These are phyloP conservation scores for Mycena epipterygia DNA, from an alignment of 768 basidiomycete species.

Conservation along the genomic window DNA sequence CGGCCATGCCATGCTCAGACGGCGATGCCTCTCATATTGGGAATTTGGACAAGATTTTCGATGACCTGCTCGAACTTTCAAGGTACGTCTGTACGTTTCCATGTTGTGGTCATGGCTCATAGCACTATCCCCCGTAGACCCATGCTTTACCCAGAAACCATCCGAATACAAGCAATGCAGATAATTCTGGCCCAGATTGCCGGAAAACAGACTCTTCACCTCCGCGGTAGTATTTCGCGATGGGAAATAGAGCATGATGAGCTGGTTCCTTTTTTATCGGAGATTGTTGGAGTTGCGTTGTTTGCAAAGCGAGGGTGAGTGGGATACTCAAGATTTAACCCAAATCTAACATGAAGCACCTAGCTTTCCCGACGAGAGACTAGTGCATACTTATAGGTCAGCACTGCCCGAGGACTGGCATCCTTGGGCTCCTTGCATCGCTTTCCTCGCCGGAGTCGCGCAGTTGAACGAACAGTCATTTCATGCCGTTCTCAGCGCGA, in stretches of 20 bases:
- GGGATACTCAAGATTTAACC: not conserved
- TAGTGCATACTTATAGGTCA: not conserved
- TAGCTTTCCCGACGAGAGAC: not conserved
- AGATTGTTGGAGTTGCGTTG: not conserved
- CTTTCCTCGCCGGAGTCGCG: not conserved
- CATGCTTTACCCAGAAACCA: not conserved
- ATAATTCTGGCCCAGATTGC: not conserved
- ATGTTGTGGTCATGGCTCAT: not conserved
- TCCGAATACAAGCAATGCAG: not conserved
- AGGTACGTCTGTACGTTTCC: not conserved
- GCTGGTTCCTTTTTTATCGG: not conserved
- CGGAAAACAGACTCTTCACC: not conserved
- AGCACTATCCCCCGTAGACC: not conserved
- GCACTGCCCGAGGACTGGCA: not conserved
- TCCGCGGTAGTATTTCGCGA: not conserved
- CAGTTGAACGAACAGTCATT: not conserved
- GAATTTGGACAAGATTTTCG: not conserved
- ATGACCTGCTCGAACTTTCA: not conserved
- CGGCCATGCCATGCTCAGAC: not conserved
- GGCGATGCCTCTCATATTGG: not conserved
- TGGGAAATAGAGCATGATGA: not conserved
- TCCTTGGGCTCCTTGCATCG: not conserved
- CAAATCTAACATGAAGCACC: not conserved
- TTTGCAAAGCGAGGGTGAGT: not conserved
- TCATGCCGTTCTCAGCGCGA: not conserved